A percentile compares a stretch with the other conserved stretches of the same genome.
Conservation (phyloP, 306 rosid genomes). For the Benincasa hispida region DNA sequence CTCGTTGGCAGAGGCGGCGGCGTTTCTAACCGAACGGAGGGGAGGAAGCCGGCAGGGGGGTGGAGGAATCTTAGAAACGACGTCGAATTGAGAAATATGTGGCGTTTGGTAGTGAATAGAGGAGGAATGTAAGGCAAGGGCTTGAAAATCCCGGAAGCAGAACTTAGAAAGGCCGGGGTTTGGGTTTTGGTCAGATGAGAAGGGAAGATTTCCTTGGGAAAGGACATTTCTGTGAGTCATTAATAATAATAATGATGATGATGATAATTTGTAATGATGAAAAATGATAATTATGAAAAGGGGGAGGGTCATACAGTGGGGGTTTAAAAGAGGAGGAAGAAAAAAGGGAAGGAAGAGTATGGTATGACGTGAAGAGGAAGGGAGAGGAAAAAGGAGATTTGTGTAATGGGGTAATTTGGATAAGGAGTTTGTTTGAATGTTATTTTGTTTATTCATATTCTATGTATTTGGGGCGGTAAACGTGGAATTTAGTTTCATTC, state of each 20-base stretch:
- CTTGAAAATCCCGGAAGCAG: not conserved
- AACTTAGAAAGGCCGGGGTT: not conserved
- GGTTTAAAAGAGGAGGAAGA: no score
- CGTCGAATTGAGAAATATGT: not conserved
- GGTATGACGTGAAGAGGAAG: no score
- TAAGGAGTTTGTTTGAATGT: no score
- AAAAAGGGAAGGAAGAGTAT: no score
- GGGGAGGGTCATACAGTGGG: not conserved
- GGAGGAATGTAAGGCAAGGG: not conserved
- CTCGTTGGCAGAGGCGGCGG: slow-evolving; percentile 30
- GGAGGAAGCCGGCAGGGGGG: slow-evolving; percentile 13
- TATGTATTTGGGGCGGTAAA: not conserved
- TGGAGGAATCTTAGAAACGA: slow-evolving; percentile 4
- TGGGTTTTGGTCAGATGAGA: not conserved
- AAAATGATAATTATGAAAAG: not conserved
- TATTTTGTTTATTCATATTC: no score
- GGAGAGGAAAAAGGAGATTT: no score
- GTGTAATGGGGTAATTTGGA: no score
- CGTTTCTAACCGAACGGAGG: slow-evolving; percentile 21
- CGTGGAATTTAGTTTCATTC: not conserved
- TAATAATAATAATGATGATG: no score
- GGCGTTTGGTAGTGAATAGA: not conserved
- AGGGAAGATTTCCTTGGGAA: not conserved
- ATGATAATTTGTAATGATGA: not conserved
- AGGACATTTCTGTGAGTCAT: not conserved